A percentile compares a stretch with the other conserved stretches of the same genome.
phyloP scores from a whole-genome alignment of 2,329 filamentous ascomycete species.

The Keithomyces neogunnii region DNA sequence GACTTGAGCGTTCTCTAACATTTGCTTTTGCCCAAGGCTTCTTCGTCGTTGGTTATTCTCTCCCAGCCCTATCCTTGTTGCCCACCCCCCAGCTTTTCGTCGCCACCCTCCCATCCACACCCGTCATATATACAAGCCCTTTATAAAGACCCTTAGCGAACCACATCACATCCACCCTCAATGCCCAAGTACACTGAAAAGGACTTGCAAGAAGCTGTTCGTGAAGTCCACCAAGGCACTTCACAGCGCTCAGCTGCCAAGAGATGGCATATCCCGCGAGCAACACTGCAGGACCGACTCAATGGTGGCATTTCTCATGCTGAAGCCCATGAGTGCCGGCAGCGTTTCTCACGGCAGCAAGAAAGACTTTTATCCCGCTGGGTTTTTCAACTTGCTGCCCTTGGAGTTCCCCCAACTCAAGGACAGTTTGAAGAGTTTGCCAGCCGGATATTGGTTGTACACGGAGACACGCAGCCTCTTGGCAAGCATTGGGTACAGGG shows the following conservation, averaged over 20 bases:
- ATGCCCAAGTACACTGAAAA: constrained; percentile 10
- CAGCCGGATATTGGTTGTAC: constrained; percentile 8
- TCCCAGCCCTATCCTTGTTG: constrained; percentile 4
- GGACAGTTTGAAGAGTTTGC: constrained; percentile 9
- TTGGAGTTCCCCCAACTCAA: constrained; percentile 8
- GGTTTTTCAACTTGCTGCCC: constrained; percentile 8
- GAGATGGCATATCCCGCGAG: constrained; percentile 9
- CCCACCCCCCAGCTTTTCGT: not conserved
- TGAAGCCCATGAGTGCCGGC: constrained; percentile 9
- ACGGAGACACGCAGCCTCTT: constrained; percentile 8
- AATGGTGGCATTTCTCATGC: constrained; percentile 10
- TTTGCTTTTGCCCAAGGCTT: constrained; percentile 7
- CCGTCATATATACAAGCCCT: not conserved
- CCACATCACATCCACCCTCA: constrained; percentile 2
- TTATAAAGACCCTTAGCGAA: not conserved
- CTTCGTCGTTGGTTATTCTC: constrained; percentile 8
- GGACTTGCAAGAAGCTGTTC: constrained; percentile 10
- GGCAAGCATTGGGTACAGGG: constrained; percentile 11
- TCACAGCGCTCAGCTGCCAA: constrained; percentile 10
- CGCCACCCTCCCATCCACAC: constrained; percentile 1
- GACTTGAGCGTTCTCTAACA: constrained; percentile 9
- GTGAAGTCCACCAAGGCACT: constrained; percentile 10
- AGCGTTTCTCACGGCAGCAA: constrained; percentile 10
- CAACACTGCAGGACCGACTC: constrained; percentile 9
- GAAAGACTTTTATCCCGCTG: constrained; percentile 9